Percentiles rank a stretch among this genome's conserved stretches.
These are phyloP conservation scores for Elsinoe fawcettii DNA, from an alignment of 2,329 filamentous ascomycete species.

Conservation along the genomic window DNA sequence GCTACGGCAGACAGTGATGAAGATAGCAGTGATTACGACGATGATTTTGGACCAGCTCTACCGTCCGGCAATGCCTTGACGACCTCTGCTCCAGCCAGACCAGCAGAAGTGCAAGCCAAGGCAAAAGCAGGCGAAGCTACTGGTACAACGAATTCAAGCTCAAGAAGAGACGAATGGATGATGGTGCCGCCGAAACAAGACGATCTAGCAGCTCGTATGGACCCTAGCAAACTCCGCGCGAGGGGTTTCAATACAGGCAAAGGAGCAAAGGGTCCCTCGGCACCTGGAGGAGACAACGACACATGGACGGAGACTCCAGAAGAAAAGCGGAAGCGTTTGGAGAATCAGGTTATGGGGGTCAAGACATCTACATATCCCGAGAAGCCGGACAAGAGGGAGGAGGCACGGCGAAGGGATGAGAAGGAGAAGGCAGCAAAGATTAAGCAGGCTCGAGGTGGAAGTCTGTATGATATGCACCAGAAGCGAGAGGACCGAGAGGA, in stretches of 20 bases:
- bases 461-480: conserved; percentile 40
- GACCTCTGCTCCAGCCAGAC: background rate
- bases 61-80: conserved; percentile 25
- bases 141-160: conserved; percentile 22
- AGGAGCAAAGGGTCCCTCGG: conserved; percentile 39
- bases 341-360: conserved; percentile 75
- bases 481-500: conserved; percentile 53
- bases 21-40: conserved; percentile 33
- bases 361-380: conserved; percentile 29
- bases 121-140: conserved; percentile 1
- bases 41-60: conserved; percentile 41
- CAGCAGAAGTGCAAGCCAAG: conserved; percentile 19
- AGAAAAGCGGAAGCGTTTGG: conserved; percentile 71
- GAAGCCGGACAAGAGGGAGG: conserved; percentile 9
- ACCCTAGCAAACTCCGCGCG: conserved; percentile 74
- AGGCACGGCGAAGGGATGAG: conserved; percentile 28
- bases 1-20: conserved; percentile 25
- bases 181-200: conserved; percentile 43
- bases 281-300: conserved; percentile 36
- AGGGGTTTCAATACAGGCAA: conserved; percentile 74
- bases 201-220: conserved; percentile 53
- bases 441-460: conserved; percentile 33
- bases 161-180: conserved; percentile 65
- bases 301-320: conserved; percentile 91
- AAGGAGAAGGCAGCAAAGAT: conserved; percentile 44